Percentiles rank a stretch among this genome's conserved stretches.
phyloP scores from a whole-genome alignment of 2,329 filamentous ascomycete species.

The Curvularia sp. region DNA sequence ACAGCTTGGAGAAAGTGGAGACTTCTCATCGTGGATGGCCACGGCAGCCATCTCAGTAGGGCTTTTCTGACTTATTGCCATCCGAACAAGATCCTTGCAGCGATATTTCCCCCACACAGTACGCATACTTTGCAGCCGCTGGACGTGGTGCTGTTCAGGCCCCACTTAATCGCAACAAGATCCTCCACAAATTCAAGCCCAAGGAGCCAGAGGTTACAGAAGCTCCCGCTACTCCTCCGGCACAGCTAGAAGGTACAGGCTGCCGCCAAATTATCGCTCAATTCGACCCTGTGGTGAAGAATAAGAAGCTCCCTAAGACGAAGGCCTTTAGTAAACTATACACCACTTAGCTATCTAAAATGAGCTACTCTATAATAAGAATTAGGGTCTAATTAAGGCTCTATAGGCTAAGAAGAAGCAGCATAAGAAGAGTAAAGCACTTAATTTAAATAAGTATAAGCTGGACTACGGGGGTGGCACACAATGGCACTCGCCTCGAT shows the following conservation, averaged over 20 bases:
- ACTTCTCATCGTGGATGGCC: no score
- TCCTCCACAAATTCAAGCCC: neutral
- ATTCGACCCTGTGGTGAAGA: no score
- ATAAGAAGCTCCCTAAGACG: no score
- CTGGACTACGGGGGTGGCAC: neutral
- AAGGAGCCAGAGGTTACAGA: neutral
- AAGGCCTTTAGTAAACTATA: neutral
- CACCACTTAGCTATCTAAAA: neutral
- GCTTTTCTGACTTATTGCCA: no score
- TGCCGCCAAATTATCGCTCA: neutral
- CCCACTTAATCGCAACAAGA: neutral
- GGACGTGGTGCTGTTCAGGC: no score
- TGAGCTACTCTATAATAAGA: neutral
- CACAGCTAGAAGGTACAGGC: neutral
- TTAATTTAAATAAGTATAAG: neutral
- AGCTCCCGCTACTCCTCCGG: neutral
- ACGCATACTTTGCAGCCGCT: no score
- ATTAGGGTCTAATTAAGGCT: neutral
- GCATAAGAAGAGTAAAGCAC: conserved; percentile 1
- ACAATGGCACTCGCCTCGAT: neutral
- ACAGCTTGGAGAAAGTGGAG: no score
- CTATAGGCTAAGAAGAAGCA: neutral
- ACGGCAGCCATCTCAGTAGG: no score
- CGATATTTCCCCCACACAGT: no score
- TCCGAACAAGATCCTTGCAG: no score